phyloP scores from a whole-genome alignment of 768 basidiomycete genomes.

The Boletellus emodensis region DNA sequence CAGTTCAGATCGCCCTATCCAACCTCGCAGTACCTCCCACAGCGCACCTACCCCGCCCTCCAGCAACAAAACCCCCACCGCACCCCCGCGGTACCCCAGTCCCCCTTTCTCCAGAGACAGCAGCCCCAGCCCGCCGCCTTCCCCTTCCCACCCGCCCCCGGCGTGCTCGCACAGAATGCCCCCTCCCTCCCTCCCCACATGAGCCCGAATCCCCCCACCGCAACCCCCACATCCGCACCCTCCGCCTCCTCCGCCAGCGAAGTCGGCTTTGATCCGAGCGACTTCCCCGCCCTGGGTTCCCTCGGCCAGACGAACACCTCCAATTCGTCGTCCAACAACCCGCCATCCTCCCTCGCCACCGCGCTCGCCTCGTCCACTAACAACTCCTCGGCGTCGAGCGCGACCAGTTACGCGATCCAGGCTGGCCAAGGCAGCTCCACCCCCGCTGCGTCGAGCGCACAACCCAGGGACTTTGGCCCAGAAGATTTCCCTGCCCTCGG shows the following conservation, averaged over 20 bases:
- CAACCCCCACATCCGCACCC: conserved; percentile 44
- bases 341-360: conserved; percentile 25
- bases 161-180: conserved; percentile 55
- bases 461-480: conserved; percentile 54
- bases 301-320: conserved; percentile 46
- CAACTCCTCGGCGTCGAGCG: conserved; percentile 28
- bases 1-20: conserved; percentile 58
- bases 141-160: conserved; percentile 47
- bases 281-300: conserved; percentile 81
- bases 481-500: conserved; percentile 90
- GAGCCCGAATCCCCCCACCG: conserved; percentile 42
- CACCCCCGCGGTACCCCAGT: conserved; percentile 52
- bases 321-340: conserved; percentile 34
- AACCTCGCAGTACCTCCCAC: conserved; percentile 33
- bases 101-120: conserved; percentile 63
- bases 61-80: conserved; percentile 59
- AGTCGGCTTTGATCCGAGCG: conserved; percentile 79
- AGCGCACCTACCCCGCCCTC: conserved; percentile 36
- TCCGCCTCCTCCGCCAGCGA: conserved; percentile 67
- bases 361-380: conserved; percentile 24
- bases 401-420: conserved; percentile 80
- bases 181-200: conserved; percentile 55
- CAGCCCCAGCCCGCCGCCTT: conserved; percentile 43
- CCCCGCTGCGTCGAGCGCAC: conserved; percentile 5
- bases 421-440: conserved; percentile 52